phyloP scores from a whole-genome alignment of 345 rosid genomes.

The Salix purpurea region DNA sequence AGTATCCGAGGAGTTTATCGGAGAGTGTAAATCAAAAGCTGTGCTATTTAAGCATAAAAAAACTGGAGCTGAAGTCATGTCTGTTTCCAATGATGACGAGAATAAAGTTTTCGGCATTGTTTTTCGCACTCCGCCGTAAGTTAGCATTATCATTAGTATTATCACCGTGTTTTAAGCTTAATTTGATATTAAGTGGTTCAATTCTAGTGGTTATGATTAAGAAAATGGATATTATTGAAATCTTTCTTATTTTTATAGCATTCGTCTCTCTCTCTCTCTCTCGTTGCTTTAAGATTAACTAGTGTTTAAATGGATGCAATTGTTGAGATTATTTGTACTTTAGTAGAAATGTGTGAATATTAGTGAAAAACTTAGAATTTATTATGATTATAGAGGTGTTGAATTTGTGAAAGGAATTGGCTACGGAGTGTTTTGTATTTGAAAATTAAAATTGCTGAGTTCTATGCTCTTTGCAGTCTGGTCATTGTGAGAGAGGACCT shows the following conservation, averaged over 20 bases:
- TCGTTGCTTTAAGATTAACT: neutral
- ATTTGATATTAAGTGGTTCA: neutral
- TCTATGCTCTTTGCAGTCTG: neutral
- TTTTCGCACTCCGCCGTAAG: conserved; percentile 71
- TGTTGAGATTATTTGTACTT: neutral
- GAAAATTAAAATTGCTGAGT: neutral
- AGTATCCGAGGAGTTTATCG: conserved; percentile 77
- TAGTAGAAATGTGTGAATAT: neutral
- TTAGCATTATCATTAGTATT: neutral
- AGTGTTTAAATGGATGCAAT: neutral
- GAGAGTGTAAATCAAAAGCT: conserved; percentile 86
- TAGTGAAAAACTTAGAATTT: neutral
- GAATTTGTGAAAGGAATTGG: neutral
- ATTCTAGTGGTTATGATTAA: neutral
- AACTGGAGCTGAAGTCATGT: conserved; percentile 88
- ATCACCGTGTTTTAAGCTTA: neutral
- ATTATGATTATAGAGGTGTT: neutral
- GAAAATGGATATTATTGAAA: neutral
- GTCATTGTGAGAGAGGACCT: neutral
- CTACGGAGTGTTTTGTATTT: neutral
- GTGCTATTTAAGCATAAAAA: conserved; percentile 81
- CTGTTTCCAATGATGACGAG: conserved; percentile 61
- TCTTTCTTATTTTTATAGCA: neutral
- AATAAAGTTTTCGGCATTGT: conserved; percentile 24
- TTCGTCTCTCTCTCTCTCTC: neutral